Base-by-base conservation (phyloP, 352 stramenopile species). In the Hyaloperonospora brassicae region DNA sequence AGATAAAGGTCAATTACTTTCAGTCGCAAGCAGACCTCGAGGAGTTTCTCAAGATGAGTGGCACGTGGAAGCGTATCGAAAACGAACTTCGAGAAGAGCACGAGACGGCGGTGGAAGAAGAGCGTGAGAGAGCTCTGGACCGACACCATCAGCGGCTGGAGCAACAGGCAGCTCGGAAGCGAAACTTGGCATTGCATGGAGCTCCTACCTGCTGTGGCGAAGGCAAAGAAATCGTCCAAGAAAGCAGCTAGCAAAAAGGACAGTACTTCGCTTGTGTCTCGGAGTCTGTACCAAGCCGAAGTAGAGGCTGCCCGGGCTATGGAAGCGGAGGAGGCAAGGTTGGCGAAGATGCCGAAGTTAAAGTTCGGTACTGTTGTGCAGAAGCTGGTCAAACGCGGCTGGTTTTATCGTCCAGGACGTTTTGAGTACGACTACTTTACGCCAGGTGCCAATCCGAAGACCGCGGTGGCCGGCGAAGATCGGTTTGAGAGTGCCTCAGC, bases 371-470 rank as follows among this genome's bases (percentile, higher is more conserved):
- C 79, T 25, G 57, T 88, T 22, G 55, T 82, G 8, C 66, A 77
- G 31, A 82, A 76, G 38, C 59, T 90, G 2, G 14, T 76, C 5
- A 34, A 51, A 39, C 78, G 78, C 13, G 80, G 80, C 8, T 90
- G 80, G 80, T 69, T 67, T 45, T 88, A 86, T 52, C 73, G 76
- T 8, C 77, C 80, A 21, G 80, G 80, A 1, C 73, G 78, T 0
- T 90, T 90, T 52, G 80, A 90, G 64, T 90, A 90, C 52, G 76
- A 89, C 58, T 89, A 90, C 76, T 90, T 87, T 56, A 90, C 87
- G 49, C 77, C 80, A 2, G 69, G 66, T 31, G 50, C 61, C 36
- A 85, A 73, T 45, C 56, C 62, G 2, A 87, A 79, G 58, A 70
- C 59, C 9, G 72, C 68, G 0, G 57, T 59, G 38, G 59, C 79